phyloP scores from a whole-genome alignment of 768 basidiomycete species.

The Auricularia cornea region DNA sequence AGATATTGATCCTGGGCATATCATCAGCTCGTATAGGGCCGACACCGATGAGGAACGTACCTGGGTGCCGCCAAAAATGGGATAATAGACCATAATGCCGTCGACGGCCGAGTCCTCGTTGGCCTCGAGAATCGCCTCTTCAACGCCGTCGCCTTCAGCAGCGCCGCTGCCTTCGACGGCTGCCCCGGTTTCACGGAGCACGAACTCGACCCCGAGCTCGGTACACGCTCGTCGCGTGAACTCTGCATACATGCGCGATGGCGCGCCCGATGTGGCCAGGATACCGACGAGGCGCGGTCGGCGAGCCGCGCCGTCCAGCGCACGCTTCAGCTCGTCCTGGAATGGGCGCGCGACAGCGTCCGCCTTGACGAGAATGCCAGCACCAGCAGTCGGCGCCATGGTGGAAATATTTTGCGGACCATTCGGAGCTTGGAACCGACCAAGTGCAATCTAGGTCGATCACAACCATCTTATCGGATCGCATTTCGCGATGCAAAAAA shows the following conservation, averaged over 20 bases:
- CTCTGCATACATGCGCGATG: constrained; percentile 76
- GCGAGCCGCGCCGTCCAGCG: constrained; percentile 29
- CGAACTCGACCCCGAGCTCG: constrained; percentile 79
- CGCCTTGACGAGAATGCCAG: constrained; percentile 63
- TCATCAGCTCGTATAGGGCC: constrained; percentile 3
- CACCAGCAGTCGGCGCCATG: constrained; percentile 2
- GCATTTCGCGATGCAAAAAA: background rate
- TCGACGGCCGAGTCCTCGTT: constrained; percentile 80
- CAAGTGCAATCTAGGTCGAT: background rate
- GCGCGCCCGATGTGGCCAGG: constrained; percentile 72
- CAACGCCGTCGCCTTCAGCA: constrained; percentile 80
- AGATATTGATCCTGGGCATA: constrained; percentile 80
- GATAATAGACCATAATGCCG: constrained; percentile 99
- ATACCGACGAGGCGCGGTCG: constrained; percentile 83
- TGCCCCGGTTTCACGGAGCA: constrained; percentile 63
- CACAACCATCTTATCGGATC: background rate
- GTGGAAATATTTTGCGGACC: background rate
- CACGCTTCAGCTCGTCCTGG: constrained; percentile 55
- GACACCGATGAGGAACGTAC: constrained; percentile 34
- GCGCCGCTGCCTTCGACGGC: constrained; percentile 41
- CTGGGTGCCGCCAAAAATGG: constrained; percentile 86
- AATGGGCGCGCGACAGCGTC: constrained; percentile 67
- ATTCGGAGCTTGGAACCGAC: background rate
- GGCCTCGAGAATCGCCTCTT: constrained; percentile 92
- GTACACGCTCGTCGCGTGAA: constrained; percentile 91